Evolutionary conservation across 495 filamentous ascomycete genomes (phyloP), one percentile per base, ranked within the genome.

Genomic region (Lasiosphaeria ovina): DNA sequence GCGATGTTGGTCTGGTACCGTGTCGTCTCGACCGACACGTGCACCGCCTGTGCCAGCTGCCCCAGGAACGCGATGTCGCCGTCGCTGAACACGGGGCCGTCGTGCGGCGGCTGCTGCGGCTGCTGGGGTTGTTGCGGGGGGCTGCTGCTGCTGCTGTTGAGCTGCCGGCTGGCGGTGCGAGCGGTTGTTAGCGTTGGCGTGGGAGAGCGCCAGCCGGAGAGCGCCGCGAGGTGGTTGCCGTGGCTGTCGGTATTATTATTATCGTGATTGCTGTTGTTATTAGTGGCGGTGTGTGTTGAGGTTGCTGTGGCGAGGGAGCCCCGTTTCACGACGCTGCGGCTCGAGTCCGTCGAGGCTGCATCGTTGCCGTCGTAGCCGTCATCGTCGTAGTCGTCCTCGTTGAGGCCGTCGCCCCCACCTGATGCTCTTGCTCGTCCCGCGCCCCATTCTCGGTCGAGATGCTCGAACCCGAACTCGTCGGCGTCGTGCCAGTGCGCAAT

Each of bases 1-100:
- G 91, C 77, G 50, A 97, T 86, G 75, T 98, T 92, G 71, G 90
- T 85, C 36, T 90, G 82, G 72, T 98, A 97, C 42, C 89, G 82
- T 61, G 81, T 75, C 1, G 97, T 83, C 65, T 97, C 91, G 5
- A 82, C 60, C 52, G 74, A 73, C 24, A 75, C 59, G 47, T 62
- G 63, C 8, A 74, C 69, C 8, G 69, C 52, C 2, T 58, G 65
- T 35, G 68, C 54, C 0, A 69, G 69, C 7, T 69, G 69, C 32
- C 77, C 68, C 5, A 80, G 74, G 10, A 60, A 62, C 11, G 72
- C 65, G 36, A 81, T 70, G 42, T 79, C 77, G 11, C 62, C 9
- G 17, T 78, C 76, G 36, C 64, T 66, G 38, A 77, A 51, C 3
- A 65, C 7, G 24, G 24, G 24, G 24, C 24, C 24, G 24, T 24